A percentile compares a stretch with the other conserved stretches of the same genome.
Conservation (phyloP, 306 rosid species). For the Neltuma alba region DNA sequence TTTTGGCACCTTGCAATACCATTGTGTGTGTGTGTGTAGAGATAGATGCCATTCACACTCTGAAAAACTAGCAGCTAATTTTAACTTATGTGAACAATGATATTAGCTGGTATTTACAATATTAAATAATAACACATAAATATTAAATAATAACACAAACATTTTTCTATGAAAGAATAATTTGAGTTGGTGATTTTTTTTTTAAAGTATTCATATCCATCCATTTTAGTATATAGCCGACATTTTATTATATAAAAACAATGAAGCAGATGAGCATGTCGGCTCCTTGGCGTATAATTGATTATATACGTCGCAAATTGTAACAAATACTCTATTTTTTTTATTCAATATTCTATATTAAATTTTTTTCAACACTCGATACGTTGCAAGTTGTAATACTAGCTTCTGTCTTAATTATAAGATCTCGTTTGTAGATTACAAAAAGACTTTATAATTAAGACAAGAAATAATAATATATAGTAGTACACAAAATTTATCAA, state of each 20-base stretch:
- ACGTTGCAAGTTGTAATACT: too few species aligned
- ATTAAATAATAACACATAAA: background rate
- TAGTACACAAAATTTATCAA: too few species aligned
- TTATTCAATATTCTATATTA: too few species aligned
- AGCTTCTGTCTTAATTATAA: too few species aligned
- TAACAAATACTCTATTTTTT: background rate
- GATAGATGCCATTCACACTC: background rate
- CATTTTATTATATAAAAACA: background rate
- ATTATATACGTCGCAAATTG: background rate
- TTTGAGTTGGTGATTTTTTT: background rate
- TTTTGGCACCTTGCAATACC: background rate
- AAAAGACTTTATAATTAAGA: too few species aligned
- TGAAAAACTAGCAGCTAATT: background rate
- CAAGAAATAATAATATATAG: too few species aligned
- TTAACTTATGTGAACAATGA: background rate
- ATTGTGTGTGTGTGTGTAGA: background rate
- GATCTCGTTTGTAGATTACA: too few species aligned
- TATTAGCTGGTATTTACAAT: too few species aligned
- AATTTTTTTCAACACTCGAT: too few species aligned
- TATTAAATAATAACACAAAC: background rate
- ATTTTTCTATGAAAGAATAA: background rate
- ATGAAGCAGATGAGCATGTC: conserved; percentile 4
- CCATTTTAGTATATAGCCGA: background rate
- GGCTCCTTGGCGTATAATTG: background rate
- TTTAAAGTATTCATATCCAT: background rate